Percentiles rank a stretch among this genome's conserved stretches.
Evolutionary conservation across 1,284 basidiomycete genomes (phyloP).

Genomic region (Heterobasidion irregulare): DNA sequence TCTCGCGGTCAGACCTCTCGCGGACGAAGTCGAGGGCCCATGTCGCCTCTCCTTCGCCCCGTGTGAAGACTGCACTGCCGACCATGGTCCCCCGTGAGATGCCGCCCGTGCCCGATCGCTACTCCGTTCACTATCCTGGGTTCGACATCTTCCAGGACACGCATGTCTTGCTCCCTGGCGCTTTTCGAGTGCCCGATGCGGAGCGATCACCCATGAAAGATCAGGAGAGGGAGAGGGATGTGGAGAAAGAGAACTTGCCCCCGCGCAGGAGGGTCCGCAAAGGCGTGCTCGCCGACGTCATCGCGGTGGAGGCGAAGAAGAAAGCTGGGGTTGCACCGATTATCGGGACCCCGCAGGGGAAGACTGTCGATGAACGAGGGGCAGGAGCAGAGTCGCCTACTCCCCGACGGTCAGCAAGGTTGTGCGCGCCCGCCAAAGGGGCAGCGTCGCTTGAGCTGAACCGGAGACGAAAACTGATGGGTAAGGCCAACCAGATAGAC

Average conservation of each 20-base stretch:
- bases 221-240: neutral
- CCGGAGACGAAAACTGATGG: neutral
- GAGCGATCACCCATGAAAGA: neutral
- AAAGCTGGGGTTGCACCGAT: neutral
- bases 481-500: neutral
- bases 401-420: neutral
- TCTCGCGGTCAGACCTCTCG: neutral
- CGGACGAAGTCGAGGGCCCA: neutral
- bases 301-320: neutral
- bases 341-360: neutral
- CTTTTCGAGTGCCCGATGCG: neutral
- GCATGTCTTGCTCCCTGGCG: conserved; percentile 18
- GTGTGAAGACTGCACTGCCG: neutral
- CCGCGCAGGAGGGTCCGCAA: neutral
- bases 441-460: neutral
- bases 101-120: conserved; percentile 38
- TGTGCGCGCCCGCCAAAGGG: neutral
- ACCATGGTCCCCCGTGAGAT: conserved; percentile 30
- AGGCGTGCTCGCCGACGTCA: neutral
- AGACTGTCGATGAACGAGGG: neutral
- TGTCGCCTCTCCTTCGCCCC: neutral
- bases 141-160: conserved; percentile 55
- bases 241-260: neutral
- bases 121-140: conserved; percentile 66
- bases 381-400: neutral